phyloP scores from a whole-genome alignment of 305 asterid genomes.

The Euphrasia arctica region DNA sequence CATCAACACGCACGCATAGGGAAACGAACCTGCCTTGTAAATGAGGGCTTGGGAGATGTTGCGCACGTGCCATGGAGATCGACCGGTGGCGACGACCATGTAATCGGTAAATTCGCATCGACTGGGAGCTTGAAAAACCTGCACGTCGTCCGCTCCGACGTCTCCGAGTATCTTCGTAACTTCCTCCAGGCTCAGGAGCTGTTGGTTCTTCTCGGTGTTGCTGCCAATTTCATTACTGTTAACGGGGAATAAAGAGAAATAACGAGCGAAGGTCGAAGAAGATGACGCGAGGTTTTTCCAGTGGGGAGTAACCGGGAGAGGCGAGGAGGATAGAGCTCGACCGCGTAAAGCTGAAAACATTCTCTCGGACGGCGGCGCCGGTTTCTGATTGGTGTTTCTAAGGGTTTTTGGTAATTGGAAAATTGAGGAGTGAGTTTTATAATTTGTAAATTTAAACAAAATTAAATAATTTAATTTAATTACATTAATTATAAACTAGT shows the following conservation, averaged over 20 bases:
- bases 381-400: conserved; percentile 13
- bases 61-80: conserved; percentile 96
- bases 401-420: conserved; percentile 12
- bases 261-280: conserved; percentile 30
- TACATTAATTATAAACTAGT: no score
- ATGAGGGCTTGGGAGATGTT: conserved; percentile 90
- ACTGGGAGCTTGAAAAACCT: conserved; percentile 58
- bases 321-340: conserved; percentile 36
- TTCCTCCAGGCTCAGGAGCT: conserved; percentile 67
- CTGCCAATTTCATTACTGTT: background rate
- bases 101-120: conserved; percentile 69
- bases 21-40: conserved; percentile 47
- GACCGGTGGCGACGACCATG: conserved; percentile 89
- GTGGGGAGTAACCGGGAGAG: conserved; percentile 20
- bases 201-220: conserved; percentile 27
- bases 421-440: background rate
- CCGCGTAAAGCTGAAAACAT: conserved; percentile 57
- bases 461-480: no score
- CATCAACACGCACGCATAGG: conserved; percentile 4
- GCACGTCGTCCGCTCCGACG: conserved; percentile 80
- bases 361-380: conserved; percentile 9
- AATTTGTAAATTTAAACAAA: no score
- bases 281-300: conserved; percentile 31
- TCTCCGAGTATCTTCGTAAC: conserved; percentile 74
- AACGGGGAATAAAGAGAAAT: conserved; percentile 32